These are phyloP conservation scores for Scolecobasidium constrictum DNA, from an alignment of 2,329 filamentous ascomycete species.

Conservation along the genomic window DNA sequence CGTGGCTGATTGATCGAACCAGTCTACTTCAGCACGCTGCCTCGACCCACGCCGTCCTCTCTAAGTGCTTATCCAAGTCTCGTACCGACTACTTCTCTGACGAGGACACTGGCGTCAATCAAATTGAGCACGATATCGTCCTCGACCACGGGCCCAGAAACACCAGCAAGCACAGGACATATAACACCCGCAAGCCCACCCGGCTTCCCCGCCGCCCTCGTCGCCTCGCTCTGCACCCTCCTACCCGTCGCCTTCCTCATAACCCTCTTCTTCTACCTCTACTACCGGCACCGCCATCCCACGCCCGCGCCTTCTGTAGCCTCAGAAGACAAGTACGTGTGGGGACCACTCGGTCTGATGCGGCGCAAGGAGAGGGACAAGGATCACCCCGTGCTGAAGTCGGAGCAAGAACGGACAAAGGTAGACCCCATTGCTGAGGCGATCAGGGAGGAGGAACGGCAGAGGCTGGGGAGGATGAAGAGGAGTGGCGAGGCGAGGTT, in stretches of 20 bases:
- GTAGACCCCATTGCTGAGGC: constrained; percentile 4
- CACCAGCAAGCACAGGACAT: not conserved
- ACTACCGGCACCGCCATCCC: not conserved
- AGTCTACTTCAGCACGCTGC: too few species aligned
- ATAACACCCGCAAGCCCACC: not conserved
- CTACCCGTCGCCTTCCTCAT: constrained; percentile 2
- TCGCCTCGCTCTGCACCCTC: constrained; percentile 3
- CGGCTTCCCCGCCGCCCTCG: constrained; percentile 5
- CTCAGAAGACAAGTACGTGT: constrained; percentile 4
- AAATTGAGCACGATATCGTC: too few species aligned
- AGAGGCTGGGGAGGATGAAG: not conserved
- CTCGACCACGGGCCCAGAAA: not conserved
- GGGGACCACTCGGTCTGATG: constrained; percentile 4
- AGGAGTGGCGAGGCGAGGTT: not conserved
- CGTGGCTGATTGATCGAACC: too few species aligned
- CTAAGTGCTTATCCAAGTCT: too few species aligned
- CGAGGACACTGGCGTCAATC: too few species aligned
- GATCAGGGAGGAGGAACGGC: constrained; percentile 6
- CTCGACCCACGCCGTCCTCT: too few species aligned
- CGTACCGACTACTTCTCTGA: too few species aligned
- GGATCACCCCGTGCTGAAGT: not conserved
- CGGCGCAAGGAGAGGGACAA: not conserved
- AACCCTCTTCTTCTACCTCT: constrained; percentile 3
- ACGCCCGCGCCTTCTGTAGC: not conserved
- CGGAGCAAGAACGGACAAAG: not conserved